Percentiles rank a stretch among this genome's conserved stretches.
Evolutionary conservation across 176 grass and related monocot genomes (phyloP).

Genomic region (Juncus effusus): DNA sequence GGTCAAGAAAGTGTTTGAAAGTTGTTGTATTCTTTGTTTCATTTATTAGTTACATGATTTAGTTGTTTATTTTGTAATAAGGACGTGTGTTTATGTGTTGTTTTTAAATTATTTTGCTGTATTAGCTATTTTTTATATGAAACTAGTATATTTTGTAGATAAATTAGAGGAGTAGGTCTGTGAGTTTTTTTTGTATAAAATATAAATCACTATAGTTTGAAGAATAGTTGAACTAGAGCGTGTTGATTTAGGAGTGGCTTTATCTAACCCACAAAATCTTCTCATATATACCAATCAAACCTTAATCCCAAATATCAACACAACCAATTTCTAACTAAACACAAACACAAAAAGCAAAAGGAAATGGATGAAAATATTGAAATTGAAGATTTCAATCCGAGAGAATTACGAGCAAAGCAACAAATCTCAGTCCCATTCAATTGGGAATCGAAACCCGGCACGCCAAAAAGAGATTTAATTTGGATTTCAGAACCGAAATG

Average conservation of each 20-base stretch:
- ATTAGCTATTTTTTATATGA: conserved; percentile 40
- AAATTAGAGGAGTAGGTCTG: conserved; percentile 28
- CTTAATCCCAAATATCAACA: conserved; percentile 16
- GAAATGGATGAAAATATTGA: conserved; percentile 50
- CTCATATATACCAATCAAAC: conserved; percentile 27
- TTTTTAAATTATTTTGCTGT: conserved; percentile 22
- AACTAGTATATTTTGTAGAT: conserved; percentile 22
- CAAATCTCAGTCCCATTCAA: conserved; percentile 80
- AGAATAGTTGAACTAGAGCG: conserved; percentile 84
- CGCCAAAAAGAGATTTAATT: conserved; percentile 36
- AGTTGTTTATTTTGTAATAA: conserved; percentile 61
- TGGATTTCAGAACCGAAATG: conserved; percentile 30
- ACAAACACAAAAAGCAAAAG: conserved; percentile 12
- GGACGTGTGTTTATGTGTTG: conserved; percentile 31
- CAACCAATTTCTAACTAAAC: conserved; percentile 12
- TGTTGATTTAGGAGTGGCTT: conserved; percentile 57
- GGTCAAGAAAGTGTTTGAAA: conserved; percentile 38
- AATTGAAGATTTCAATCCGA: conserved; percentile 46
- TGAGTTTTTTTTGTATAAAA: too few species aligned
- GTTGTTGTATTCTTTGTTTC: conserved; percentile 47
- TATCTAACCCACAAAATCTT: conserved; percentile 51
- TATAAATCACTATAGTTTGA: conserved; percentile 9
- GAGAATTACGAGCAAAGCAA: conserved; percentile 41
- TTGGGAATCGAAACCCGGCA: conserved; percentile 67
- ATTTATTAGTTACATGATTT: conserved; percentile 50